These are phyloP conservation scores for Lantana camara DNA, from an alignment of 257 asterid genomes.

Conservation along the genomic window DNA sequence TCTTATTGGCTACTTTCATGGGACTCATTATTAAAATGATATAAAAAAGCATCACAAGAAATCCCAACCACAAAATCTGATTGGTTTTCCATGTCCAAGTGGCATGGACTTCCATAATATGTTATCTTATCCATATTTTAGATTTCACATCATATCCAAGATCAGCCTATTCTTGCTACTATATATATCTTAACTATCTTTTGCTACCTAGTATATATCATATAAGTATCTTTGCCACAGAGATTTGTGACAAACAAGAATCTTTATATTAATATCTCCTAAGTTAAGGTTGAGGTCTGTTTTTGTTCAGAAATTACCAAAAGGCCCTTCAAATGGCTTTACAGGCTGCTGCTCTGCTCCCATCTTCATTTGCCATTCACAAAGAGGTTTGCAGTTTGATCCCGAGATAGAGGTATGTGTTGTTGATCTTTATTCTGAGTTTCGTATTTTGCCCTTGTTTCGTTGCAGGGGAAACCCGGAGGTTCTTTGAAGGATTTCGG, in stretches of 20 bases:
- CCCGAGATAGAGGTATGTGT: not conserved
- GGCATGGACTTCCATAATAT: constrained; percentile 45
- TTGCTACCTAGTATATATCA: not conserved
- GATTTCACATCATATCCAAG: constrained; percentile 39
- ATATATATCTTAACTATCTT: constrained; percentile 7
- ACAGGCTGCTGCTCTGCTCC: constrained; percentile 70
- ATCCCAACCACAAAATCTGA: constrained; percentile 56
- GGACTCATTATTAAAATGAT: not conserved
- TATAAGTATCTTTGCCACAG: constrained; percentile 21
- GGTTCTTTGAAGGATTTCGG: constrained; percentile 60
- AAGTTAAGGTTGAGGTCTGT: not conserved
- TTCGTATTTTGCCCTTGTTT: not conserved
- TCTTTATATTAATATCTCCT: constrained; percentile 10
- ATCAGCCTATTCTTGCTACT: constrained; percentile 28
- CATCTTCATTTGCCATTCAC: constrained; percentile 61
- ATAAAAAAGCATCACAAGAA: constrained; percentile 39
- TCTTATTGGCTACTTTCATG: not conserved
- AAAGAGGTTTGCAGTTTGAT: constrained; percentile 56
- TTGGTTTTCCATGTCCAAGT: constrained; percentile 55
- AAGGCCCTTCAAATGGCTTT: constrained; percentile 60
- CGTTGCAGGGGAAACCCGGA: constrained; percentile 58
- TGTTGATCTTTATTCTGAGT: not conserved
- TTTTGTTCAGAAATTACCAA: not conserved
- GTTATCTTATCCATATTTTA: constrained; percentile 62
- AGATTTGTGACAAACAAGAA: constrained; percentile 12